Percentiles rank a stretch among this genome's conserved stretches.
Evolutionary conservation across 805 yeast species (phyloP).

Genomic region (Candida incommunis): DNA sequence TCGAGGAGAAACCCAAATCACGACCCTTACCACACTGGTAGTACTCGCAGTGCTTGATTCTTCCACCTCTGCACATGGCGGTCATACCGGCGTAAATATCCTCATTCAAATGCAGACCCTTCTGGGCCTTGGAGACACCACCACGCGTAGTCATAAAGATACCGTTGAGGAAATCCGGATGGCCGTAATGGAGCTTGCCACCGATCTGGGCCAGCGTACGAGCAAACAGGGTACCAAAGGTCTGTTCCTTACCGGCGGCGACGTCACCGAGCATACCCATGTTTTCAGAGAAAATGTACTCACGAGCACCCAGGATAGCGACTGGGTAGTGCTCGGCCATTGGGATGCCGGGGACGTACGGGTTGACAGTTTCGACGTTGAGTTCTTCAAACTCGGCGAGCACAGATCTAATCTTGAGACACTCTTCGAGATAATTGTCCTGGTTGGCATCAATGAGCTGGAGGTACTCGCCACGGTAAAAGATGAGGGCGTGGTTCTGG

Average conservation of each 20-base stretch:
- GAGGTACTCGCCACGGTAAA: slow-evolving; percentile 85
- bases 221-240: slow-evolving; percentile 91
- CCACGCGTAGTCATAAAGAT: slow-evolving; percentile 92
- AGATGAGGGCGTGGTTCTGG: slow-evolving; percentile 77
- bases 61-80: slow-evolving; percentile 79
- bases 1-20: slow-evolving; percentile 86
- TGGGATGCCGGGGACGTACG: slow-evolving; percentile 45
- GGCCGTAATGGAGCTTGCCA: slow-evolving; percentile 90
- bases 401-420: slow-evolving; percentile 77
- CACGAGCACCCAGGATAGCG: slow-evolving; percentile 91
- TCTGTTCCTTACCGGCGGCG: slow-evolving; percentile 96
- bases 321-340: slow-evolving; percentile 36
- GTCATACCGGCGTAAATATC: slow-evolving; percentile 95
- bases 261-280: slow-evolving; percentile 89
- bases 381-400: slow-evolving; percentile 85
- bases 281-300: slow-evolving; percentile 85
- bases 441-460: slow-evolving; percentile 95
- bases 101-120: slow-evolving; percentile 83
- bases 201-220: slow-evolving; percentile 89
- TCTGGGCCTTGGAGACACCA: slow-evolving; percentile 90
- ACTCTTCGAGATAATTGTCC: slow-evolving; percentile 89
- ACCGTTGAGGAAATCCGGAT: slow-evolving; percentile 87
- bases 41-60: slow-evolving; percentile 90
- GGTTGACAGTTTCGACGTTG: slow-evolving; percentile 34
- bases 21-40: slow-evolving; percentile 96